Evolutionary conservation across 2,329 filamentous ascomycete genomes (phyloP), one percentile per base, ranked within the genome.

Genomic region (Xylaria sp.): DNA sequence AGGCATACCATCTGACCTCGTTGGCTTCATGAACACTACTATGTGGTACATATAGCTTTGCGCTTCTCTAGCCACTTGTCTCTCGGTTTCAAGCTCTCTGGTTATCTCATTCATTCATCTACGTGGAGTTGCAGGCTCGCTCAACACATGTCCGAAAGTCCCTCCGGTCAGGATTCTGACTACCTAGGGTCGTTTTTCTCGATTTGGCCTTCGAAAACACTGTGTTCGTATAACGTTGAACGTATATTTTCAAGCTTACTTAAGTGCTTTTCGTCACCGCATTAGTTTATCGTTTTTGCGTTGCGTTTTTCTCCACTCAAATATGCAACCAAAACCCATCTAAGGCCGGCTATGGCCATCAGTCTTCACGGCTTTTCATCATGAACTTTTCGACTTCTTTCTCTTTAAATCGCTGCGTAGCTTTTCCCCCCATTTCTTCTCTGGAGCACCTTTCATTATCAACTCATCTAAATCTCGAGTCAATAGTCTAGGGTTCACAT

Each of bases 1-100:
- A 0, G 28, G 41, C 20, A 15, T 53, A 2, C 43, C 60, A 6
- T 1, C 34, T 0, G 72, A 75, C 0, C 71, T 70, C 0, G 61
- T 70, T 5, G 23, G 39, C 0, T 76, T 76, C 59, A 80, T 83
- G 56, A 78, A 77, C 30, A 75, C 70, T 36, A 80, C 80, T 9
- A 83, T 84, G 82, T 84, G 82, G 82, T 84, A 75, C 68, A 79
- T 83, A 72, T 84, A 74, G 73, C 25, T 18, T 8, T 13, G 13
- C 45, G 10, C 12, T 12, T n/a, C 32, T 52, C 15, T 32, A n/a
- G 30, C 20, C 20, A 20, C 34, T 55, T 7, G 2, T 23, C 52
- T 55, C 12, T 57, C 57, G 36, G 43, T 61, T 61, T 61, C 55
- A 48, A 25, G 62, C 56, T 65, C n/a, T 36, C 46, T 36, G 50